Conservation (phyloP, 768 basidiomycete species). For the Astraeus odoratus region DNA sequence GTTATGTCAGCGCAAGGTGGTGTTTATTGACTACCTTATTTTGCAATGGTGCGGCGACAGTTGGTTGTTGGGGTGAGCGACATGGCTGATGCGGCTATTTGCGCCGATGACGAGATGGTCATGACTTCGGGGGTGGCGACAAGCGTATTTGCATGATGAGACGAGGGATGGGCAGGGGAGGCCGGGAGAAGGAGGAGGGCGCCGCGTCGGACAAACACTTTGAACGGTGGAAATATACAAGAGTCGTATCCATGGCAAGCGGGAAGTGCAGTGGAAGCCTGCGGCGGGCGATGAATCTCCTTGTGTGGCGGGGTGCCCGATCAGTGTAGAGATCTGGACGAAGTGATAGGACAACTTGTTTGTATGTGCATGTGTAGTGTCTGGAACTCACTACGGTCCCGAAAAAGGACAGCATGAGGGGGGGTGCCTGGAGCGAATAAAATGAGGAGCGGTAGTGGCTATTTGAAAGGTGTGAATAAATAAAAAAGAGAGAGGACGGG, state of each 20-base stretch:
- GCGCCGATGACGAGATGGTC: not conserved
- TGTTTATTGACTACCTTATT: not conserved
- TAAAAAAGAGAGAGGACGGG: conserved; percentile 2
- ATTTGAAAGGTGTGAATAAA: conserved; percentile 11
- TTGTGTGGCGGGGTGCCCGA: conserved; percentile 9
- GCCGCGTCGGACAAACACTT: conserved; percentile 11
- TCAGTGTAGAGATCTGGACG: conserved; percentile 21
- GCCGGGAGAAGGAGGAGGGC: conserved; percentile 12
- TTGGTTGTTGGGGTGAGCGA: conserved; percentile 2
- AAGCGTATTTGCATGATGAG: not conserved
- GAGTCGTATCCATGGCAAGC: conserved; percentile 26
- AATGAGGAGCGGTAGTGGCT: conserved; percentile 1
- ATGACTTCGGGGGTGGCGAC: not conserved
- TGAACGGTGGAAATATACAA: not conserved
- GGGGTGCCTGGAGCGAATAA: conserved; percentile 26
- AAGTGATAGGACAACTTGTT: conserved; percentile 18
- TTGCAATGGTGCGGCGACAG: not conserved
- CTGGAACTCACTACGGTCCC: conserved; percentile 22
- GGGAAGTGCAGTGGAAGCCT: conserved; percentile 7
- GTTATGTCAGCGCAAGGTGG: conserved; percentile 20
- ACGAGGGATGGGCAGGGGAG: conserved; percentile 10
- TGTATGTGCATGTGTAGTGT: conserved; percentile 20
- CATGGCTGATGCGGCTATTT: conserved; percentile 5
- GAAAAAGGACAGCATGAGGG: conserved; percentile 21
- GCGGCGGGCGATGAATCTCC: conserved; percentile 14